phyloP scores from a whole-genome alignment of 163 green algal species.

The Prototheca wickerhamii region DNA sequence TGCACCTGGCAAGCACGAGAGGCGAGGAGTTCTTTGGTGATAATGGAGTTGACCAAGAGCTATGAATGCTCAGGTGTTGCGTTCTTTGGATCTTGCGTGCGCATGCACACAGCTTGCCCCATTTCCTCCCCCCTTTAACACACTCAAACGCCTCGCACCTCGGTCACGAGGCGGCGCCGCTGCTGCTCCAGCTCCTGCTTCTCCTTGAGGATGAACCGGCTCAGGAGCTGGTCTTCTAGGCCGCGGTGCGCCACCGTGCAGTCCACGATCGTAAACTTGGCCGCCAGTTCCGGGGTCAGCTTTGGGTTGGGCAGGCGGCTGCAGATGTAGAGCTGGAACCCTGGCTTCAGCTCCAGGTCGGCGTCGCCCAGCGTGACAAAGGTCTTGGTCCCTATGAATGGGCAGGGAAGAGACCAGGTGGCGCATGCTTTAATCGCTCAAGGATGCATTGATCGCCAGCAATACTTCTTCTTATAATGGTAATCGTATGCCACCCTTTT shows the following conservation, averaged over 20 bases:
- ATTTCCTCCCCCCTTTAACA: no score
- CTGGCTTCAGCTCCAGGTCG: conserved; percentile 57
- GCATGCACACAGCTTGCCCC: no score
- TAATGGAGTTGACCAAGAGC: no score
- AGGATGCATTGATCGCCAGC: not conserved
- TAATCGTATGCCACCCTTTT: not conserved
- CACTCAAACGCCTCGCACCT: conserved; percentile 40
- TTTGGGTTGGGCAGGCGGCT: conserved; percentile 83
- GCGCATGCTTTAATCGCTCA: not conserved
- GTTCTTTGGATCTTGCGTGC: no score
- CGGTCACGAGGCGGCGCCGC: conserved; percentile 74
- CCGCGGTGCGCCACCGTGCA: conserved; percentile 88
- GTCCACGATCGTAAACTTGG: conserved; percentile 82
- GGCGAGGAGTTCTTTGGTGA: not conserved
- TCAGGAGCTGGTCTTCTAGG: conserved; percentile 93
- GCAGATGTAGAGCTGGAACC: conserved; percentile 83
- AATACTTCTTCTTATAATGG: not conserved
- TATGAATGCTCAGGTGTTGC: no score
- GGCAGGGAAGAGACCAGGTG: not conserved
- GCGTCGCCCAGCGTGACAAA: conserved; percentile 81
- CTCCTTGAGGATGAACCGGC: conserved; percentile 90
- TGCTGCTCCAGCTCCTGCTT: conserved; percentile 92
- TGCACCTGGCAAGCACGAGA: conserved; percentile 27
- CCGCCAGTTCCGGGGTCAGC: conserved; percentile 86
- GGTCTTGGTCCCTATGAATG: conserved; percentile 42